phyloP scores from a whole-genome alignment of 306 rosid species.

The Echinosophora koreensis region DNA sequence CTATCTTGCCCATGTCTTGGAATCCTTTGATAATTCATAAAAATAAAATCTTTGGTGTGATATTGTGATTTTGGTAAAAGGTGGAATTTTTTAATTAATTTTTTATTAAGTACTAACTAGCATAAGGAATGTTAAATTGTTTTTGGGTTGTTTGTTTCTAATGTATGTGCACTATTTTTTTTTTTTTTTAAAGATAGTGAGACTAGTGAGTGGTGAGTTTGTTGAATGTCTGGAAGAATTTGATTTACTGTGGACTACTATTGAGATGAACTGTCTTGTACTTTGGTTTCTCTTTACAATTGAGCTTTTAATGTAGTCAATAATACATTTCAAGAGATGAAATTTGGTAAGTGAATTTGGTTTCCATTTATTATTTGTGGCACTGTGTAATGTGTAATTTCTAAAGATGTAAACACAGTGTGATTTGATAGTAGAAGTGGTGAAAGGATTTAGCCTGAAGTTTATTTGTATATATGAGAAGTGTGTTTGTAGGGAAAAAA shows the following conservation, averaged over 20 bases:
- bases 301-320: background rate
- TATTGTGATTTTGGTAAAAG: background rate
- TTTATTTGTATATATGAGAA: background rate
- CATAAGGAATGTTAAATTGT: slow-evolving; percentile 16
- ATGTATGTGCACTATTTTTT: background rate
- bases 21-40: background rate
- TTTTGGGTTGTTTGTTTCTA: slow-evolving; percentile 22
- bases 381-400: background rate
- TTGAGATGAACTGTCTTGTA: slow-evolving; percentile 24
- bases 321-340: slow-evolving; percentile 5
- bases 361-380: background rate
- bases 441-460: background rate
- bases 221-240: slow-evolving; percentile 25
- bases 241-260: slow-evolving; percentile 1
- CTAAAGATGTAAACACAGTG: background rate
- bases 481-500: background rate
- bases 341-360: background rate
- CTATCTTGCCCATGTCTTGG: background rate
- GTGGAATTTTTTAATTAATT: background rate
- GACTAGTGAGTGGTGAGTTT: background rate
- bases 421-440: background rate
- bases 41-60: background rate
- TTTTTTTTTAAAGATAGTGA: background rate
- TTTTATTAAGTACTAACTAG: background rate
- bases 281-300: slow-evolving; percentile 10